Evolutionary conservation across 2,329 filamentous ascomycete genomes (phyloP).

Genomic region (Magnaporthiopsis incrustans): DNA sequence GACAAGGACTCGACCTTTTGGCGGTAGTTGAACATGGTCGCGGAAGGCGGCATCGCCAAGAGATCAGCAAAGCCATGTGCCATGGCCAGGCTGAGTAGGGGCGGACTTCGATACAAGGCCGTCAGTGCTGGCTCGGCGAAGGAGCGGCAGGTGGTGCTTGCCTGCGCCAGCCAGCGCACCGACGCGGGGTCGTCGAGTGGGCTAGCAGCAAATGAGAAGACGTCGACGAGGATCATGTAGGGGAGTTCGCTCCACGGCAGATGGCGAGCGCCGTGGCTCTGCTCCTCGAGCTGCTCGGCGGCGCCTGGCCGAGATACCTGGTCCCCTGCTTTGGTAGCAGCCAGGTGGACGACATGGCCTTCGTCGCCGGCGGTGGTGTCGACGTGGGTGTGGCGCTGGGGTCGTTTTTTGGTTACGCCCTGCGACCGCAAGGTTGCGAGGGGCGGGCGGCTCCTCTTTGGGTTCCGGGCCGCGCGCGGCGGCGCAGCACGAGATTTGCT

Average conservation of each 20-base stretch:
- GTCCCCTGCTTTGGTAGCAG: background rate
- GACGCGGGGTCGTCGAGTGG: slow-evolving; percentile 39
- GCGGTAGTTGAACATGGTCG: slow-evolving; percentile 54
- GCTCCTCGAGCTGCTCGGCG: background rate
- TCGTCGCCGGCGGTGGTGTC: background rate
- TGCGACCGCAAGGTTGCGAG: background rate
- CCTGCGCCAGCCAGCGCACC: slow-evolving; percentile 56
- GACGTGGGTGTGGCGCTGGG: background rate
- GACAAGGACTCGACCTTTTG: slow-evolving; percentile 63
- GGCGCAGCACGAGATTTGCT: background rate
- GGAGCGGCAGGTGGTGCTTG: slow-evolving; percentile 52
- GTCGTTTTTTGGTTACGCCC: background rate
- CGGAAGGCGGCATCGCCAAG: slow-evolving; percentile 43
- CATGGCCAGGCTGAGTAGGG: slow-evolving; percentile 42
- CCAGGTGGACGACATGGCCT: background rate
- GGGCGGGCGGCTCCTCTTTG: background rate
- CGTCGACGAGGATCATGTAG: slow-evolving; percentile 57
- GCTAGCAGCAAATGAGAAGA: slow-evolving; percentile 61
- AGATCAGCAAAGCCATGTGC: slow-evolving; percentile 38
- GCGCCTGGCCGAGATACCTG: too few species aligned
- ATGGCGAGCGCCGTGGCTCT: background rate
- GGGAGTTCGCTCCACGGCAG: slow-evolving; percentile 21
- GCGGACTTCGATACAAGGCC: slow-evolving; percentile 62
- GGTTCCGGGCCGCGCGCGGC: background rate
- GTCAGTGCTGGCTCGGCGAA: slow-evolving; percentile 68